A percentile compares a stretch with the other conserved stretches of the same genome.
These are phyloP conservation scores for Phaeosphaeriaceae sp. DNA, from an alignment of 2,329 filamentous ascomycete species.

Conservation along the genomic window DNA sequence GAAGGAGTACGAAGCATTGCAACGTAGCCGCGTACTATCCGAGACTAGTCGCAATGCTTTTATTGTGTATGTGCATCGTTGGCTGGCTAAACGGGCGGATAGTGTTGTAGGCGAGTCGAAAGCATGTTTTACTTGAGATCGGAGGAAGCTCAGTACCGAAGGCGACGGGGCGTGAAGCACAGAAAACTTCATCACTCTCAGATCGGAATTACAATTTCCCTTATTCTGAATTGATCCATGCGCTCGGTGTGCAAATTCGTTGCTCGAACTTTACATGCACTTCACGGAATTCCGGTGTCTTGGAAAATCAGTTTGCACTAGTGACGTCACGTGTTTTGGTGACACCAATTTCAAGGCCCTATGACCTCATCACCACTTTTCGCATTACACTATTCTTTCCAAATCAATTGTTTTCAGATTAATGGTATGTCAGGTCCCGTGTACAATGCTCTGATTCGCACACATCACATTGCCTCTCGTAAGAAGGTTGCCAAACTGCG, in stretches of 20 bases:
- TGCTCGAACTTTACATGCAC: slow-evolving; percentile 14
- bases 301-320: slow-evolving; percentile 30
- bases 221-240: slow-evolving; percentile 37
- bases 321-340: slow-evolving; percentile 37
- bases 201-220: slow-evolving; percentile 18
- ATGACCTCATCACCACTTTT: not conserved
- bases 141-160: slow-evolving; percentile 46
- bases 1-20: not conserved
- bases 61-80: slow-evolving; percentile 22
- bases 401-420: not conserved
- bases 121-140: slow-evolving; percentile 40
- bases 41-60: slow-evolving; percentile 4
- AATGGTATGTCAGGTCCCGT: slow-evolving; percentile 30
- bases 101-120: slow-evolving; percentile 34
- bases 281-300: slow-evolving; percentile 19
- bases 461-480: slow-evolving; percentile 81
- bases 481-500: slow-evolving; percentile 72
- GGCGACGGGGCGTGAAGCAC: slow-evolving; percentile 46
- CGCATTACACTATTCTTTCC: too few species aligned
- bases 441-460: slow-evolving; percentile 71
- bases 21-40: slow-evolving; percentile 1
- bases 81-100: slow-evolving; percentile 28
- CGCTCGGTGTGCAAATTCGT: slow-evolving; percentile 22
- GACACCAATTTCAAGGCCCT: not conserved
- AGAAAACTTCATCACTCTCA: slow-evolving; percentile 45